Evolutionary conservation across 2,329 filamentous ascomycete species (phyloP).

Genomic region (Aspergillus sergii): DNA sequence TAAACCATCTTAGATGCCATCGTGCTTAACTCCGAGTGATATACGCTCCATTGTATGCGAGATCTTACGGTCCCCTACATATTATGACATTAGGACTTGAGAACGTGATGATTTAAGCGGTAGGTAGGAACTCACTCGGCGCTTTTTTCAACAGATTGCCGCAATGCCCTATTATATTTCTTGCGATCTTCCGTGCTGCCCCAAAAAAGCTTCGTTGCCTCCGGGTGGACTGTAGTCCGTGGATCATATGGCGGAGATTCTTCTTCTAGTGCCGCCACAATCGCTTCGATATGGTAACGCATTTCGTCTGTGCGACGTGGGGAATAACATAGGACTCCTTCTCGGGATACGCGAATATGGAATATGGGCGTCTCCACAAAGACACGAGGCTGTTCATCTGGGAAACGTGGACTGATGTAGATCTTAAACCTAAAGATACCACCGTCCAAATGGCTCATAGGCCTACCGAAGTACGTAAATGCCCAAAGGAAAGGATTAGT

Average conservation of each 20-base stretch:
- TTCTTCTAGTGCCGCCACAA: slow-evolving; percentile 82
- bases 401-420: slow-evolving; percentile 80
- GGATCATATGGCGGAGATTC: slow-evolving; percentile 88
- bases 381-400: slow-evolving; percentile 83
- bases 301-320: slow-evolving; percentile 73
- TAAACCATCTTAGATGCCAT: not conserved
- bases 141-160: slow-evolving; percentile 67
- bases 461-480: slow-evolving; percentile 84
- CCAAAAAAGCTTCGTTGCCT: slow-evolving; percentile 87
- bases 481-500: slow-evolving; percentile 88
- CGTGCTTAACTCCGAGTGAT: not conserved
- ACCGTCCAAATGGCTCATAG: slow-evolving; percentile 91
- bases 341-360: slow-evolving; percentile 80
- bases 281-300: slow-evolving; percentile 78
- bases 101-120: not conserved
- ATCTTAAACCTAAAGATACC: slow-evolving; percentile 83
- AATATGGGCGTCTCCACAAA: slow-evolving; percentile 80
- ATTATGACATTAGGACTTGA: not conserved
- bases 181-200: slow-evolving; percentile 77
- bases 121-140: slow-evolving; percentile 29
- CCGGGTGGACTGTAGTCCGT: slow-evolving; percentile 80
- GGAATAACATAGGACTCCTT: slow-evolving; percentile 83
- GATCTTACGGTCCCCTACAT: not conserved
- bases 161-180: slow-evolving; percentile 77
- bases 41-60: not conserved